Evolutionary conservation across 2,329 filamentous ascomycete species (phyloP).

Genomic region (Monosporascus sp.): DNA sequence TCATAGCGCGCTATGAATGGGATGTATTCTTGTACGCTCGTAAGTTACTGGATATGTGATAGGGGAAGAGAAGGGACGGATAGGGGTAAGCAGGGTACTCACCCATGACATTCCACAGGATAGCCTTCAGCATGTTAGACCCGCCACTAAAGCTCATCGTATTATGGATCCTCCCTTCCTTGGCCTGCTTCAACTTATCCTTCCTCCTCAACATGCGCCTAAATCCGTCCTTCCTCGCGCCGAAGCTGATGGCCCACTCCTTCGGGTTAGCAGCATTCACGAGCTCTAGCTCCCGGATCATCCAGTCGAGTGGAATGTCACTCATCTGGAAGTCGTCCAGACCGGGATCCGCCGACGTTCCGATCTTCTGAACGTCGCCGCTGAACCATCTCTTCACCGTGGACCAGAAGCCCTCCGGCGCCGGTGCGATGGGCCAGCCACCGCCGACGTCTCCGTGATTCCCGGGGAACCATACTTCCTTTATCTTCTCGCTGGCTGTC

Average conservation of each 20-base stretch:
- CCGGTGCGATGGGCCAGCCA: slow-evolving; percentile 37
- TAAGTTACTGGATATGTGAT: background rate
- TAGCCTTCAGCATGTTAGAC: slow-evolving; percentile 31
- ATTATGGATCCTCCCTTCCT: slow-evolving; percentile 32
- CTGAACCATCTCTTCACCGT: slow-evolving; percentile 31
- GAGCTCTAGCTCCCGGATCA: slow-evolving; percentile 42
- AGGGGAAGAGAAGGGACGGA: background rate
- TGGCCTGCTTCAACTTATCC: slow-evolving; percentile 24
- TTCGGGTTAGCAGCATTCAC: slow-evolving; percentile 25
- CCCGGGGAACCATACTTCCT: slow-evolving; percentile 52
- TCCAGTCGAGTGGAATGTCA: slow-evolving; percentile 46
- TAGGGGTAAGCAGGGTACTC: slow-evolving; percentile 13
- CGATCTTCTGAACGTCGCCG: slow-evolving; percentile 25
- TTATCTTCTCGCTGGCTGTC: slow-evolving; percentile 33
- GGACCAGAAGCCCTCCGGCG: slow-evolving; percentile 27
- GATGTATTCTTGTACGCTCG: slow-evolving; percentile 25
- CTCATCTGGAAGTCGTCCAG: slow-evolving; percentile 38
- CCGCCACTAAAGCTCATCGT: slow-evolving; percentile 32
- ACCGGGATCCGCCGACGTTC: slow-evolving; percentile 24
- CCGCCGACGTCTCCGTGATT: slow-evolving; percentile 50
- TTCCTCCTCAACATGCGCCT: slow-evolving; percentile 20
- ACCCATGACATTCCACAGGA: slow-evolving; percentile 40
- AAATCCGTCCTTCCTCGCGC: slow-evolving; percentile 25
- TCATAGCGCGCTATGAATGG: slow-evolving; percentile 37
- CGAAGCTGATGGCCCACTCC: slow-evolving; percentile 30